Base-by-base conservation (phyloP, 257 asterid genomes). In the Lycium barbarum region DNA sequence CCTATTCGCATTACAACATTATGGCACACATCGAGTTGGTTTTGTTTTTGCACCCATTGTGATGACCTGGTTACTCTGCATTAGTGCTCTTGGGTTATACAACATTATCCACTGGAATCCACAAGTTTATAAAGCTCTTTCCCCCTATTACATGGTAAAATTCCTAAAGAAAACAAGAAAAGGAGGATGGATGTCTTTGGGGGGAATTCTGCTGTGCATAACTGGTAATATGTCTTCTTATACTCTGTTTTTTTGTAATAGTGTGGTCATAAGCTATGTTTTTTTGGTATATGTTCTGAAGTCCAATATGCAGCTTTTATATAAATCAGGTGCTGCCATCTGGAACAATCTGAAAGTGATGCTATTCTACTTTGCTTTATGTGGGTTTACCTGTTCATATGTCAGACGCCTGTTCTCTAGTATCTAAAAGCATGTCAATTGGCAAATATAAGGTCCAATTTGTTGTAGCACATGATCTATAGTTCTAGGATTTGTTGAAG, bases 171-270 rank as follows among this genome's bases (percentile, higher is more conserved):
- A 96, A 93, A 96, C 99, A n/a, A 90, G 93, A 82, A 92, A 92
- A 89, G 89, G 96, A n/a, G 99, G 99, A 71, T 96, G 99, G 99
- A 96, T 94, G 99, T 96, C 99, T 83, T 87, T 96, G 86, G 99
- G 99, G 62, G 99, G 99, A 74, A 93, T 96, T 81, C 96, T 96
- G 38, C 88, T 96, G 86, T 96, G 99, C 93, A 96, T 96, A 83
- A 96, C 99, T 84, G 99, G 99, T 96, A 92, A 86, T 59, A 35
- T 38, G 18, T 49, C 61, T 53, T 53, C 49, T 53, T 53, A 14
- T 36, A 15, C 65, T 78, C 22, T 1, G 9, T 15, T 26, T 51
- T 35, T 53, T 78, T 26, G 45, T 53, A 53, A 53, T 53, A 78
- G 22, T 26, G 14, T 33, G 9, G 65, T 51, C 65, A 26, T 26